phyloP scores from a whole-genome alignment of 495 filamentous ascomycete species.

The Antarctomyces pellizariae region DNA sequence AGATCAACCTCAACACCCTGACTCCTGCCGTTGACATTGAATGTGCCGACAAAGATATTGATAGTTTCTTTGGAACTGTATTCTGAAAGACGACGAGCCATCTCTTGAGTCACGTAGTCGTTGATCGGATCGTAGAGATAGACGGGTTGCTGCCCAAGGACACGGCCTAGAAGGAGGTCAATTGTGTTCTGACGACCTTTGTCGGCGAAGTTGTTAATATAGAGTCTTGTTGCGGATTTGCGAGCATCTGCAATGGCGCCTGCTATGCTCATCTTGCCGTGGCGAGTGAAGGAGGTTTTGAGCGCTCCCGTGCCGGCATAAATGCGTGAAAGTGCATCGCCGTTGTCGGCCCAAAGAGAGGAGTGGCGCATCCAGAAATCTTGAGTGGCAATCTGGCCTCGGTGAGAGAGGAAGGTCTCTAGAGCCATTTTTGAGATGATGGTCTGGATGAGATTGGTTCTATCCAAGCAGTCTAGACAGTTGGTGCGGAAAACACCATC shows the following conservation, averaged over 20 bases:
- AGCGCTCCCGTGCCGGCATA: constrained; percentile 92
- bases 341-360: constrained; percentile 94
- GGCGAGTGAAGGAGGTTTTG: constrained; percentile 87
- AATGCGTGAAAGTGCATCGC: constrained; percentile 80
- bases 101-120: constrained; percentile 58
- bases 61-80: constrained; percentile 26
- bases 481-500: constrained; percentile 91
- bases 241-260: constrained; percentile 86
- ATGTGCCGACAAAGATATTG: constrained; percentile 57
- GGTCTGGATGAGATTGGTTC: constrained; percentile 90
- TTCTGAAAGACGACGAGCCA: constrained; percentile 33
- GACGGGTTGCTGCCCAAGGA: constrained; percentile 66
- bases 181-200: constrained; percentile 86
- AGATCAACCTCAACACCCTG: constrained; percentile 58
- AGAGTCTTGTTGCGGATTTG: constrained; percentile 80
- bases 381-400: constrained; percentile 34
- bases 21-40: constrained; percentile 79
- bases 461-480: constrained; percentile 85
- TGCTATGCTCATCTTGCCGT: constrained; percentile 87
- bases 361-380: constrained; percentile 86
- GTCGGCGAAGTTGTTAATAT: constrained; percentile 93
- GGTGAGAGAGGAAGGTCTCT: constrained; percentile 22
- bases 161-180: constrained; percentile 63
- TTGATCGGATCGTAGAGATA: constrained; percentile 84
- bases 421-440: constrained; percentile 83